These are phyloP conservation scores for Rhodocollybia butyracea DNA, from an alignment of 768 basidiomycete species.

Conservation along the genomic window DNA sequence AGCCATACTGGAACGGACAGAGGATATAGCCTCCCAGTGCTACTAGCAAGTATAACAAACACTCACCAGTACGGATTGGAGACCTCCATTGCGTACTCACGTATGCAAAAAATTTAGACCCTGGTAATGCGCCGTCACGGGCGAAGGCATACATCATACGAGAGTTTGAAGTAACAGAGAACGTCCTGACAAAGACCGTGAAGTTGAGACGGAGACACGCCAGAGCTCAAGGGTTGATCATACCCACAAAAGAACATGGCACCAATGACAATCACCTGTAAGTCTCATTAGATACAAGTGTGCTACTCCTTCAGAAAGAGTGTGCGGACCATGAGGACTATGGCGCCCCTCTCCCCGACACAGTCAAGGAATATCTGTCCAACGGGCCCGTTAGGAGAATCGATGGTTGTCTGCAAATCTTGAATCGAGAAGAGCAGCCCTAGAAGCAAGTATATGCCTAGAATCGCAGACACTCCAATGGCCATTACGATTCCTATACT, in stretches of 20 bases:
- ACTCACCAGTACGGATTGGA: constrained; percentile 64
- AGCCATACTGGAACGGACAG: constrained; percentile 57
- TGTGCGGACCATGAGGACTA: constrained; percentile 61
- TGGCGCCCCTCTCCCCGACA: constrained; percentile 70
- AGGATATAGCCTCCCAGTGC: neutral
- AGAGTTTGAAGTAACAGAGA: constrained; percentile 76
- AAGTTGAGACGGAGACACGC: neutral
- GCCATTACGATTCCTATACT: constrained; percentile 60
- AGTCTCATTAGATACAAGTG: neutral
- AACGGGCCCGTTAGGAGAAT: constrained; percentile 60
- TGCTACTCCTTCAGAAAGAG: neutral
- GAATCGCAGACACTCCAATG: constrained; percentile 66
- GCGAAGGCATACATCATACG: constrained; percentile 85
- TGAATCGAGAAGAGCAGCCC: constrained; percentile 78
- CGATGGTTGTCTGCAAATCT: constrained; percentile 54
- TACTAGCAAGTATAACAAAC: neutral
- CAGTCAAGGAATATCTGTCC: constrained; percentile 78
- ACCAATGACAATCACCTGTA: constrained; percentile 60
- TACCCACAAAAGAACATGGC: constrained; percentile 76
- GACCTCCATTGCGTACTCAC: constrained; percentile 57
- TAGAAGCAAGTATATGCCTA: constrained; percentile 75
- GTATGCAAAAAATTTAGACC: constrained; percentile 61
- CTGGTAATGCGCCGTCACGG: constrained; percentile 72
- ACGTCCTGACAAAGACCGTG: constrained; percentile 41
- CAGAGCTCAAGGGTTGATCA: constrained; percentile 12